Conservation (phyloP, 2,329 filamentous ascomycete genomes). For the Microdochium nivale region DNA sequence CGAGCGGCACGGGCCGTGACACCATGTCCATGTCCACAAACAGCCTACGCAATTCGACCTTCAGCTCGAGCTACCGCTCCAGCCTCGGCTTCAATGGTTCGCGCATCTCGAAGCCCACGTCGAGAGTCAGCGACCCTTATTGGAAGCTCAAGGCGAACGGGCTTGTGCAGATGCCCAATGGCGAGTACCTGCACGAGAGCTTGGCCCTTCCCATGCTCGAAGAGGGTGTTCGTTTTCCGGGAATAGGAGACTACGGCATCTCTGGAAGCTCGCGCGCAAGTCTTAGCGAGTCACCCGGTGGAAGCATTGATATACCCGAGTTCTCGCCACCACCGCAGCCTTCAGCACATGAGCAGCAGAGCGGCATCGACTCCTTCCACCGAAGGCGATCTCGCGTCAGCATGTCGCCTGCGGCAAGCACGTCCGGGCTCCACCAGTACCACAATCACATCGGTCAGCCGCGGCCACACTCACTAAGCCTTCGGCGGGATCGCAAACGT, state of each 20-base stretch:
- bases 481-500: background rate
- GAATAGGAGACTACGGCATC: constrained; percentile 27
- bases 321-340: background rate
- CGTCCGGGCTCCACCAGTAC: background rate
- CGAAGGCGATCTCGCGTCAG: background rate
- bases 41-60: constrained; percentile 21
- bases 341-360: background rate
- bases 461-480: background rate
- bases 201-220: constrained; percentile 36
- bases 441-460: background rate
- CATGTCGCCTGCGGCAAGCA: background rate
- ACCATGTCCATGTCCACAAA: constrained; percentile 19
- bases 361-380: background rate
- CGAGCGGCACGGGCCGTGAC: constrained; percentile 12
- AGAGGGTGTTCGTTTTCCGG: constrained; percentile 28
- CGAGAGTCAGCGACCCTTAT: constrained; percentile 21
- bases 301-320: background rate
- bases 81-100: constrained; percentile 22
- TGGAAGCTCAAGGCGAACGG: constrained; percentile 25
- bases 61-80: constrained; percentile 23
- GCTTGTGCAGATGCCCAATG: constrained; percentile 42
- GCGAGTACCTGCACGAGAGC: constrained; percentile 43
- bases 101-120: constrained; percentile 18
- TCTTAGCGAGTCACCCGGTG: background rate
- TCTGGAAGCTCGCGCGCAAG: background rate